Percentiles rank a stretch among this genome's conserved stretches.
These are phyloP conservation scores for Acidomyces sp. DNA, from an alignment of 495 filamentous ascomycete genomes.

Conservation along the genomic window DNA sequence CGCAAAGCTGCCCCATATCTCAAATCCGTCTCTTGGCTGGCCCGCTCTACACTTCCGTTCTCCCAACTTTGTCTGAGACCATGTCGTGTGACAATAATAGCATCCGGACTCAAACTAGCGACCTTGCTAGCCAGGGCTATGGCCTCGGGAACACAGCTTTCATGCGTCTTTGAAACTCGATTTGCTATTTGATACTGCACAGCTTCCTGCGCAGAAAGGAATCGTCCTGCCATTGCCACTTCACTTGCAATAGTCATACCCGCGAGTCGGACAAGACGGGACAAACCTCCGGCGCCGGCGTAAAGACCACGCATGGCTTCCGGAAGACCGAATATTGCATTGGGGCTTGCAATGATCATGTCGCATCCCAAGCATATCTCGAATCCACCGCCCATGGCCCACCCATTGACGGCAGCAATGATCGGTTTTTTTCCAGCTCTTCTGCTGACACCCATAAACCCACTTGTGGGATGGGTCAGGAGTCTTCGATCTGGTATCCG, in stretches of 20 bases:
- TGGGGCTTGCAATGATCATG: slow-evolving; percentile 46
- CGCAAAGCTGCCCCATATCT: slow-evolving; percentile 48
- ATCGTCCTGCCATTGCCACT: slow-evolving; percentile 52
- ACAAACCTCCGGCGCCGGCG: slow-evolving; percentile 57
- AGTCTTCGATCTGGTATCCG: slow-evolving; percentile 6
- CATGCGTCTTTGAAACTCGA: slow-evolving; percentile 22
- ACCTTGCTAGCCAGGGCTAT: slow-evolving; percentile 37
- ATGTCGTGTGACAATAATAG: slow-evolving; percentile 51
- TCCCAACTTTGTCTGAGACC: slow-evolving; percentile 61
- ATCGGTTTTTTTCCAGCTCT: slow-evolving; percentile 49
- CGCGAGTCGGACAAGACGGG: slow-evolving; percentile 50
- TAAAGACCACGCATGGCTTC: slow-evolving; percentile 60
- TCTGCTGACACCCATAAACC: slow-evolving; percentile 29
- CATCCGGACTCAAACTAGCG: slow-evolving; percentile 55
- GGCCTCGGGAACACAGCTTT: slow-evolving; percentile 16
- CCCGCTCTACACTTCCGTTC: slow-evolving; percentile 50
- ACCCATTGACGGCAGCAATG: slow-evolving; percentile 61
- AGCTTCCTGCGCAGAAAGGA: slow-evolving; percentile 47
- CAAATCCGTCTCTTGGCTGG: slow-evolving; percentile 42
- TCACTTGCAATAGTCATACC: slow-evolving; percentile 60
- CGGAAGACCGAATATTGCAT: slow-evolving; percentile 49
- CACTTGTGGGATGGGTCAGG: slow-evolving; percentile 14
- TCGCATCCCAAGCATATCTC: slow-evolving; percentile 65
- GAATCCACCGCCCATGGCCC: slow-evolving; percentile 58
- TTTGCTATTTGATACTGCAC: slow-evolving; percentile 55